These are phyloP conservation scores for Fomitiporia mediterranea DNA, from an alignment of 1,284 basidiomycete genomes.

Conservation along the genomic window DNA sequence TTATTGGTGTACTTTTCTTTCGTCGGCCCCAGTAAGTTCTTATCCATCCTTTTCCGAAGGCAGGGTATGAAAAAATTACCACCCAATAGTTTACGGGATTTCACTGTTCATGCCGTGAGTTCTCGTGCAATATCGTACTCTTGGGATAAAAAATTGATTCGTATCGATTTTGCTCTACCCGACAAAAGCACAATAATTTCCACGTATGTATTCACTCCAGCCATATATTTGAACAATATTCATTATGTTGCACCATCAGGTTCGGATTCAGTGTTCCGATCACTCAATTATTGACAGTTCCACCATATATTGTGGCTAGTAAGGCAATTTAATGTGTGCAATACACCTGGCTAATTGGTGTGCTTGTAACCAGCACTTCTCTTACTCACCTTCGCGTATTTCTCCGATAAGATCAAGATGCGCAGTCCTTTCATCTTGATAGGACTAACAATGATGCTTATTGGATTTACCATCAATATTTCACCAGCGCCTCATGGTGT, in stretches of 20 bases:
- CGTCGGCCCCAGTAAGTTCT: slow-evolving; percentile 50
- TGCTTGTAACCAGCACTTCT: slow-evolving; percentile 39
- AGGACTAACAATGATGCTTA: slow-evolving; percentile 46
- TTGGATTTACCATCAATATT: slow-evolving; percentile 67
- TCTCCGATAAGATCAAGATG: slow-evolving; percentile 52
- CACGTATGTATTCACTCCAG: too few species aligned
- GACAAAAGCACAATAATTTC: too few species aligned
- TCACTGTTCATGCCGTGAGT: slow-evolving; percentile 63
- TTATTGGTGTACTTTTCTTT: slow-evolving; percentile 60
- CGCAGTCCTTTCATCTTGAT: slow-evolving; percentile 59
- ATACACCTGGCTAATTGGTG: not conserved
- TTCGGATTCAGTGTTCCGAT: slow-evolving; percentile 55
- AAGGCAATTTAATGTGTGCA: slow-evolving; percentile 23
- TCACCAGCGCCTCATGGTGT: slow-evolving; percentile 42
- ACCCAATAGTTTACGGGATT: slow-evolving; percentile 47
- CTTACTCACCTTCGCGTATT: slow-evolving; percentile 48
- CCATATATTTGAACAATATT: too few species aligned
- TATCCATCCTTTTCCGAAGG: not conserved
- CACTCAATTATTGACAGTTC: slow-evolving; percentile 65
- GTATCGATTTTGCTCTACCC: too few species aligned
- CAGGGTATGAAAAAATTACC: not conserved
- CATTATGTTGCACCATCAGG: too few species aligned
- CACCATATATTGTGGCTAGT: slow-evolving; percentile 63
- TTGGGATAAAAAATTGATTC: too few species aligned
- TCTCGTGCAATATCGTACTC: too few species aligned